Evolutionary conservation across 2,329 filamentous ascomycete genomes (phyloP), one percentile per base, ranked within the genome.

Genomic region (Aureobasidium pullulans): DNA sequence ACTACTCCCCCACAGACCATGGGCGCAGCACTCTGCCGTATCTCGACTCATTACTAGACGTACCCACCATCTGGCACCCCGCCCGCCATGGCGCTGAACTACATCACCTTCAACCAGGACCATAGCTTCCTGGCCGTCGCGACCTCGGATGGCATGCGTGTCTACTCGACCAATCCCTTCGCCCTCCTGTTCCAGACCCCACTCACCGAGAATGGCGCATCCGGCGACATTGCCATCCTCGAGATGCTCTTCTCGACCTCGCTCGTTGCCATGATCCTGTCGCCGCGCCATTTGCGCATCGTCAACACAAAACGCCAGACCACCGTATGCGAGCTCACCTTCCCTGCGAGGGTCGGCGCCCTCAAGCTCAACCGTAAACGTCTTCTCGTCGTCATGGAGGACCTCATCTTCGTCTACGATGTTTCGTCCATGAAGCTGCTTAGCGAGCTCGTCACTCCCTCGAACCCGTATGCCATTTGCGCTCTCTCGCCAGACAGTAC

Each of bases 181-280:
- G 87, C 88, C 66, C 94, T 96, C 75, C 91, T 92, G 70, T 96
- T 94, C 74, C 93, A 92, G 72, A 94, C 90, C 69, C 89, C 93
- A 71, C 91, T 97, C 71, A 68, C 71, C 59, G 60, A 63, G 29
- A 63, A 63, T 62, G 62, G 62, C 62, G 58, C 62, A 13, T 47
- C 48, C 23, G 90, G 90, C 62, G 96, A 97, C 73, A 93, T 99
- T 58, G 89, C 91, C 48, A 91, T 96, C 65, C 87, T 97, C 68
- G 94, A 99, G 78, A 97, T 97, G 92, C 85, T 99, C 64, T 99
- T 99, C 75, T 96, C 93, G 34, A 97, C 94, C 34, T 97, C 94
- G 2, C 84, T 99, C 37, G 93, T 99, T 60, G 94, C 94, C 57
- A 81, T 97, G 58, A 92, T 96, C 63, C 80, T 96, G 43, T 96